Conservation (phyloP, 2,329 filamentous ascomycete species). For the Rutstroemia sp. region DNA sequence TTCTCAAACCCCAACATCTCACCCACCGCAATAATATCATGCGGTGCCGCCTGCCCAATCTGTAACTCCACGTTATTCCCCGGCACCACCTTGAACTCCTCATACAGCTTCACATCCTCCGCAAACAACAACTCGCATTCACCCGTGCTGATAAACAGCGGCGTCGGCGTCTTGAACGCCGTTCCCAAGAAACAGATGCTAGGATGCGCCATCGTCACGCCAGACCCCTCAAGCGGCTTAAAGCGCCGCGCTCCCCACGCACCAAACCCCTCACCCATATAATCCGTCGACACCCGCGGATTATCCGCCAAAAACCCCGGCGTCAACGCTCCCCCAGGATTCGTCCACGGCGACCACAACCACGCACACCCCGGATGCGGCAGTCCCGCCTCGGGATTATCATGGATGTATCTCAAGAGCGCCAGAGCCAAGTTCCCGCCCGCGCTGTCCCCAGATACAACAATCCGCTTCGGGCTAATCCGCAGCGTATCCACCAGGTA, state of each 20-base stretch:
- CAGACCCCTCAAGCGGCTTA: conserved; percentile 16
- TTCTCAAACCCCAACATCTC: conserved; percentile 35
- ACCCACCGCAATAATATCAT: conserved; percentile 40
- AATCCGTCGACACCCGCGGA: conserved; percentile 33
- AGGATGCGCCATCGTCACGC: conserved; percentile 25
- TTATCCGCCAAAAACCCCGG: conserved; percentile 20
- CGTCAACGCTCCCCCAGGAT: conserved; percentile 25
- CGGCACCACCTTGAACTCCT: conserved; percentile 31
- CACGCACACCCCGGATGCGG: conserved; percentile 32
- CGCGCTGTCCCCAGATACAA: conserved; percentile 42
- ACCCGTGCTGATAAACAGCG: conserved; percentile 36
- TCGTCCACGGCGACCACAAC: conserved; percentile 38
- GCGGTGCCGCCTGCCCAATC: conserved; percentile 34
- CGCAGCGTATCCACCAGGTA: conserved; percentile 33
- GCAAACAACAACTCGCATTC: conserved; percentile 35
- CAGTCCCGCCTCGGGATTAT: conserved; percentile 30
- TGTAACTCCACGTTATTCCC: conserved; percentile 37
- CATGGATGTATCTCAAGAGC: conserved; percentile 39
- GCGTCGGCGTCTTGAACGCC: conserved; percentile 33
- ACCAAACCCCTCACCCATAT: conserved; percentile 32
- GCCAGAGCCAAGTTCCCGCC: conserved; percentile 40
- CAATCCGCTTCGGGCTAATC: conserved; percentile 35
- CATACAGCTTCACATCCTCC: conserved; percentile 32
- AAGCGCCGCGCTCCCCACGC: conserved; percentile 36
- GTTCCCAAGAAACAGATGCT: conserved; percentile 34